phyloP scores from a whole-genome alignment of 228 moss, liverwort and hornwort genomes.

The Sphagnum fallax region DNA sequence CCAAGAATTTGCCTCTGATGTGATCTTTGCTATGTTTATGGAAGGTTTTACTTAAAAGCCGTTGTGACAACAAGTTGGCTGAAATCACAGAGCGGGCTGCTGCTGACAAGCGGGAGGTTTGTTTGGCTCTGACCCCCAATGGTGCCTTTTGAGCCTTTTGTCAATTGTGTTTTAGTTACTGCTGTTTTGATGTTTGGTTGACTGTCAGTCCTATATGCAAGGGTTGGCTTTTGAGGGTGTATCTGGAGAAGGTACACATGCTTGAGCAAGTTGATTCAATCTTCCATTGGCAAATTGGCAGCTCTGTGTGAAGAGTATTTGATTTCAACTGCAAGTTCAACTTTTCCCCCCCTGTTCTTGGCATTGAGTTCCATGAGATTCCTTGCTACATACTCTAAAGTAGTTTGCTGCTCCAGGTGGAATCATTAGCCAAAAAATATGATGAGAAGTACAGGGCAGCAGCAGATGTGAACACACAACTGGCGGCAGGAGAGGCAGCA shows the following conservation, averaged over 20 bases:
- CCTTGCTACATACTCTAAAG: not conserved
- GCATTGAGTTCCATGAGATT: no score
- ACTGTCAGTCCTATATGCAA: no score
- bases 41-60: constrained; percentile 96
- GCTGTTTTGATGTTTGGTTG: no score
- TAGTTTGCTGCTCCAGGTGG: constrained; percentile 37
- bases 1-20: no score
- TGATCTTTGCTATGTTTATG: not conserved
- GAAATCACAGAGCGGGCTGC: constrained; percentile 92
- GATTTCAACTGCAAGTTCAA: no score
- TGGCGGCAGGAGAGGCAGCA: constrained; percentile 73
- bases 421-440: constrained; percentile 84
- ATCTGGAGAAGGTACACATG: no score
- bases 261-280: no score
- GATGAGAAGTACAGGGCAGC: constrained; percentile 97
- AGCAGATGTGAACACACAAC: constrained; percentile 78
- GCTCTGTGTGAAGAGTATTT: no score
- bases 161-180: no score
- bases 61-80: constrained; percentile 88
- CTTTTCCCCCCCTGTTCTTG: no score
- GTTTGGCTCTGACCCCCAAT: constrained; percentile 3
- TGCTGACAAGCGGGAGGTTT: constrained; percentile 95
- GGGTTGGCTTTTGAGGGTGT: no score
- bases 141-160: not conserved
- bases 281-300: no score